Conservation (phyloP, 257 asterid genomes). For the Primulina eburnea region DNA sequence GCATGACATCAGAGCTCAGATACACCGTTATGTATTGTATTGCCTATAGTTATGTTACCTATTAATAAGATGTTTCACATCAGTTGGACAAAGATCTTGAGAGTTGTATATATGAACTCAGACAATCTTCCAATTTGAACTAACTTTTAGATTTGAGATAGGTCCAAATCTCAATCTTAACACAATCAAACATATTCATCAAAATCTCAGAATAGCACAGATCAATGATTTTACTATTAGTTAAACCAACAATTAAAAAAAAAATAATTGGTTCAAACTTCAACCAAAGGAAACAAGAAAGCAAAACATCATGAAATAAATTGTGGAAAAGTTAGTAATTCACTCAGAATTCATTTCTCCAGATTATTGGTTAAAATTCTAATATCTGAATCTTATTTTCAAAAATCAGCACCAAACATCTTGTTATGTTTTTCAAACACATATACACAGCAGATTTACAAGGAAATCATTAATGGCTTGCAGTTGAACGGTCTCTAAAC, state of each 20-base stretch:
- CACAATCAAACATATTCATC: background rate
- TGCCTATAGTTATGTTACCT: too few relatives aligned
- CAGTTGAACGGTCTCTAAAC: slow-evolving; percentile 17
- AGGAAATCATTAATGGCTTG: background rate
- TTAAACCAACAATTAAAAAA: background rate
- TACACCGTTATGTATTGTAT: too few relatives aligned
- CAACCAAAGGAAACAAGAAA: background rate
- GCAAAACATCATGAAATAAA: background rate
- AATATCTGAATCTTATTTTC: too few relatives aligned
- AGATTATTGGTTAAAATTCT: background rate
- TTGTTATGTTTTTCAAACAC: background rate
- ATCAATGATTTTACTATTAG: background rate
- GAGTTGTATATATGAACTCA: too few relatives aligned
- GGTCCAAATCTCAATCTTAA: too few relatives aligned
- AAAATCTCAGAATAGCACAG: background rate
- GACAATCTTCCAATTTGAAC: too few relatives aligned
- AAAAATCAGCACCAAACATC: too few relatives aligned
- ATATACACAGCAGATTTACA: slow-evolving; percentile 9
- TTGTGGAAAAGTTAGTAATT: background rate
- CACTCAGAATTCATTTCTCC: background rate
- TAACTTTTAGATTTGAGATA: too few relatives aligned
- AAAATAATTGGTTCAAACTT: background rate
- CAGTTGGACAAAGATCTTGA: too few relatives aligned
- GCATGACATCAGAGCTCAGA: too few relatives aligned
- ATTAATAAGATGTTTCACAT: too few relatives aligned